Evolutionary conservation across 805 yeast species (phyloP), one percentile per base, ranked within the genome.

Genomic region (Ogataea sp.): DNA sequence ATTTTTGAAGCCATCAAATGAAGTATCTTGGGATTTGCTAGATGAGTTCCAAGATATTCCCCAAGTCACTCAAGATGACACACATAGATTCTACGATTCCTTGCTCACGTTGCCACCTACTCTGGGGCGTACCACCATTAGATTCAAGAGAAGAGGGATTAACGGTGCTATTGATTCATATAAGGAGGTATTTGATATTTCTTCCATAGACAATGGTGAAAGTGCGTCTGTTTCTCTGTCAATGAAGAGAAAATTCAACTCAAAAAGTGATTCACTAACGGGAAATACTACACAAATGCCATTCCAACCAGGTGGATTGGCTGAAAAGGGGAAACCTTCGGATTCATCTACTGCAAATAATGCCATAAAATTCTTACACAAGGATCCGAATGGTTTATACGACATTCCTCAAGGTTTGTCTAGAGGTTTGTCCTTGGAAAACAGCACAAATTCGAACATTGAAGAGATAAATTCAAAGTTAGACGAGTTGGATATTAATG

Each of bases 281-380:
- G 97, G 97, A 0, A 68, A 77, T 3, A 70, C 94, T 0, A 72
- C 78, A 16, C 83, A 73, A 50, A 61, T 90, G 51, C 98, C 98
- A 0, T 93, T 93, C 55, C 80, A 82, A 42, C 98, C 98, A 0
- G 97, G 98, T 47, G 97, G 97, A 2, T 56, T 69, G 31, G 38
- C 41, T 3, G 51, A 50, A 6, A n/a, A 7, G 14, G 17, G 8
- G 6, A 38, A 25, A 18, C n/a, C n/a, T n/a, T n/a, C n/a, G n/a
- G 20, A 27, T 17, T 32, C 39, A 6, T 20, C 38, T 13, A 29
- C 38, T 9, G 40, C 37, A 6, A 61, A n/a, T n/a, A n/a, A n/a
- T n/a, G n/a, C 56, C 3, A 53, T 66, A 0, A 48, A 59, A 30
- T 61, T 64, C 32, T 53, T 83, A 35, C 93, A 83, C 50, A 72